phyloP scores from a whole-genome alignment of 306 rosid species.

The Cicer bijugum region DNA sequence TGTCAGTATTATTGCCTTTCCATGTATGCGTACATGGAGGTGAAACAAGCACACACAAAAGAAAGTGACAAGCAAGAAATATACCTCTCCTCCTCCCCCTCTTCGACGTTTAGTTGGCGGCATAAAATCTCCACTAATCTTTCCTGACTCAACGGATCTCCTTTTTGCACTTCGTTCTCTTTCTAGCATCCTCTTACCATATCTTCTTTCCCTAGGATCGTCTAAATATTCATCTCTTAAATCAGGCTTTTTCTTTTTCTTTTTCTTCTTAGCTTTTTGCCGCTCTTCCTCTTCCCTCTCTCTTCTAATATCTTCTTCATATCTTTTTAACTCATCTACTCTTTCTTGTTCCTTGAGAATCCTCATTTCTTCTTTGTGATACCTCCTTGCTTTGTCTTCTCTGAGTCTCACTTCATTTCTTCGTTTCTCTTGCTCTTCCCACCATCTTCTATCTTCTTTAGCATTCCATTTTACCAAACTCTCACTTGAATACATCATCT shows the following conservation, averaged over 20 bases:
- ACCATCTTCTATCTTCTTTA: conserved; percentile 70
- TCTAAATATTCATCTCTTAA: conserved; percentile 68
- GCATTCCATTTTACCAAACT: conserved; percentile 57
- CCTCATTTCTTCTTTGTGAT: conserved; percentile 69
- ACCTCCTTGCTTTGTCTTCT: conserved; percentile 68
- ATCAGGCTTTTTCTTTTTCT: conserved; percentile 67
- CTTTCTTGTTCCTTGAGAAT: conserved; percentile 72
- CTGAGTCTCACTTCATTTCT: conserved; percentile 65
- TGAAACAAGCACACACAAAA: conserved; percentile 43
- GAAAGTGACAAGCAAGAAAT: conserved; percentile 42
- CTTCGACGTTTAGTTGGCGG: conserved; percentile 81
- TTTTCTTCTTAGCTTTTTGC: conserved; percentile 79
- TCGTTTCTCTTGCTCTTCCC: conserved; percentile 75
- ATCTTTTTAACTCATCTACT: conserved; percentile 66
- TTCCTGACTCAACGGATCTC: conserved; percentile 75
- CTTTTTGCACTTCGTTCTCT: conserved; percentile 72
- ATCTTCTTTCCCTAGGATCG: conserved; percentile 69
- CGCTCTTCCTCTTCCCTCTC: conserved; percentile 95
- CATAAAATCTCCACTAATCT: conserved; percentile 55
- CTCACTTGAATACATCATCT: conserved; percentile 52
- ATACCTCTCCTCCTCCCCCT: conserved; percentile 90
- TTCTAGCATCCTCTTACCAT: conserved; percentile 72
- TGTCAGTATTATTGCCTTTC: conserved; percentile 12
- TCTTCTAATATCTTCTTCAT: conserved; percentile 75
- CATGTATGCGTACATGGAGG: conserved; percentile 14